A percentile compares a stretch with the other conserved stretches of the same genome.
Evolutionary conservation across 2,329 filamentous ascomycete genomes (phyloP).

Genomic region (Paracorniculantispora psalliotae): DNA sequence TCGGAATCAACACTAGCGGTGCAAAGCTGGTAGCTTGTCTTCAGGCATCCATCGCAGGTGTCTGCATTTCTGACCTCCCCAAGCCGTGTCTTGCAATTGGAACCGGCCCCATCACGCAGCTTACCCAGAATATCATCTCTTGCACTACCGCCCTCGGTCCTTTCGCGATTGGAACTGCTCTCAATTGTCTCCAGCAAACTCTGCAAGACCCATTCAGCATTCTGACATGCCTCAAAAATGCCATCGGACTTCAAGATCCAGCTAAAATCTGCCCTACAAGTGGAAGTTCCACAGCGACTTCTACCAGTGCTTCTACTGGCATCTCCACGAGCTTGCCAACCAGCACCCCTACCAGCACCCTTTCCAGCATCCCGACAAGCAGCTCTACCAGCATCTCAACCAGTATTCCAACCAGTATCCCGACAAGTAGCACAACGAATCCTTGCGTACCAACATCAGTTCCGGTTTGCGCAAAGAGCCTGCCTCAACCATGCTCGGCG

Average conservation of each 20-base stretch:
- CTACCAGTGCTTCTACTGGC: not conserved
- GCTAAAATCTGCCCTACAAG: not conserved
- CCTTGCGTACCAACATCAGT: not conserved
- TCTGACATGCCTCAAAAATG: not conserved
- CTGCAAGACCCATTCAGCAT: not conserved
- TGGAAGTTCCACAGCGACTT: not conserved
- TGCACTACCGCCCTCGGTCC: slow-evolving; percentile 14
- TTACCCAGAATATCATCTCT: not conserved
- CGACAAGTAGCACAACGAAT: not conserved
- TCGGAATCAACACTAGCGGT: slow-evolving; percentile 6
- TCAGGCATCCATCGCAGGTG: not conserved
- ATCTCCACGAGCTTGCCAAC: not conserved
- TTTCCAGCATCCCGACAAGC: not conserved
- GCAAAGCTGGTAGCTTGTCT: slow-evolving; percentile 11
- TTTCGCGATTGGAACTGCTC: slow-evolving; percentile 6
- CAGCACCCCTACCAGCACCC: not conserved
- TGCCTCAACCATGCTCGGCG: not conserved
- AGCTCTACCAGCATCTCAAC: not conserved
- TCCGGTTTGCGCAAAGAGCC: not conserved
- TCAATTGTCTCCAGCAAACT: slow-evolving; percentile 8
- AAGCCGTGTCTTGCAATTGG: slow-evolving; percentile 9
- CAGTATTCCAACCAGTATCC: not conserved
- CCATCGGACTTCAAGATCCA: not conserved
- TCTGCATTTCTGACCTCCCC: slow-evolving; percentile 14
- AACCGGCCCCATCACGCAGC: not conserved